Base-by-base conservation (phyloP, 2,329 filamentous ascomycete genomes). In the Aureobasidium pullulans region DNA sequence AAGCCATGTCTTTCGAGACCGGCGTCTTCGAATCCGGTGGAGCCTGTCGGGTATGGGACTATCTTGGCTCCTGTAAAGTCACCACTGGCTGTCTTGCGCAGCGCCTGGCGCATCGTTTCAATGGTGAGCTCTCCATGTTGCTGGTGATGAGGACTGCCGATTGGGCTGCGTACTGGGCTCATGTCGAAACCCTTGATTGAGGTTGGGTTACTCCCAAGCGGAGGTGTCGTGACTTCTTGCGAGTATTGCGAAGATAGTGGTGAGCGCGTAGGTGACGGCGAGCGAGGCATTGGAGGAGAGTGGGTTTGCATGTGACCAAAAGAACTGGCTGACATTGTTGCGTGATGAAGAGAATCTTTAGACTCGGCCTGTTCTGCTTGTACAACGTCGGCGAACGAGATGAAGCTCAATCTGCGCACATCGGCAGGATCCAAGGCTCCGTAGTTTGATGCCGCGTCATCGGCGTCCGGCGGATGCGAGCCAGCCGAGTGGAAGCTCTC, bases 301-400 rank as follows among this genome's bases (percentile, higher is more conserved):
- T 60, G 60, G 8, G 57, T 64, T 58, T 43, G 47, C 37, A 36
- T 52, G 23, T 50, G 39, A 15, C 71, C 68, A 6, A 81, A 77
- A 11, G 79, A 70, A 16, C 63, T 88, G 69, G 84, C 84, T 7
- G 86, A 85, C 19, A 89, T 75, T 11, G 86, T 87, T 53, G 84
- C 81, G 61, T 87, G 75, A 70, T 90, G 85, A 60, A 89, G 79
- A 59, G 85, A 87, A 62, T 93, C 88, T 19, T 44, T 56, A 15
- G 62, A 54, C 54, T 63, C 62, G 11, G 49, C 48, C 67, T 93
- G 89, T 71, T 94, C 89, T 36, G 87, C 83, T 70, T 96, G 90
- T 42, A 97, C 90, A 9, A 97, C 90, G 68, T 97, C 93, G 62
- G 93, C 92, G 73, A 97, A 97, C 7, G 91, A 96, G 70, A 97